These are phyloP conservation scores for Acanthamoeba triangularis DNA, from an alignment of 208 protist genomes.

Conservation along the genomic window DNA sequence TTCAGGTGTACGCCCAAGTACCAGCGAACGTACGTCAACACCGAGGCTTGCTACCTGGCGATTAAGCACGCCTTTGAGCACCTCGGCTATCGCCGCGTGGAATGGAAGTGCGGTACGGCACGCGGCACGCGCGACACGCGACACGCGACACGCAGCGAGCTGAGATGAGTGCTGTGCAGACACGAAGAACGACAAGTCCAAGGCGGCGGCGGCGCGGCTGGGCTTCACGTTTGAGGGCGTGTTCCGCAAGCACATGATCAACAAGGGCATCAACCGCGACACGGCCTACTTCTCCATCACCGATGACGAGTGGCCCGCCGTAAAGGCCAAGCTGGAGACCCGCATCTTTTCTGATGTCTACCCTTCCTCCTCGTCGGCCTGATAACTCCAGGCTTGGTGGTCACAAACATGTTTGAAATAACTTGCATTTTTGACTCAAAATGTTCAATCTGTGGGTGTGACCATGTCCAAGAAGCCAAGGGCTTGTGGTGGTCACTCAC, in stretches of 20 bases:
- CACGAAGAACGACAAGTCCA: conserved; percentile 41
- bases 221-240: conserved; percentile 78
- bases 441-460: too few species aligned
- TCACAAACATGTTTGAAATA: too few species aligned
- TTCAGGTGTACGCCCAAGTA: conserved; percentile 31
- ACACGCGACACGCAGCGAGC: not conserved
- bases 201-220: conserved; percentile 45
- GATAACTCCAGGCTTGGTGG: too few species aligned
- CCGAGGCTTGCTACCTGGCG: conserved; percentile 62
- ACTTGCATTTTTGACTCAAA: too few species aligned
- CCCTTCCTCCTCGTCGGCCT: not conserved
- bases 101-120: conserved; percentile 75
- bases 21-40: conserved; percentile 61
- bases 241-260: conserved; percentile 75
- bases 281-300: conserved; percentile 75
- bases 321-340: conserved; percentile 8
- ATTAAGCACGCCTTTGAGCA: conserved; percentile 73
- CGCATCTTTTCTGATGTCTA: conserved; percentile 6
- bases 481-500: too few species aligned
- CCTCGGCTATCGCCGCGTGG: conserved; percentile 75
- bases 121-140: not conserved
- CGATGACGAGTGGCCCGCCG: conserved; percentile 72
- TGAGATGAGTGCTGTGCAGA: not conserved
- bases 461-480: too few species aligned
- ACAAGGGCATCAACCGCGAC: conserved; percentile 77